phyloP scores from a whole-genome alignment of 768 basidiomycete species.

The Lactarius hengduanensis region DNA sequence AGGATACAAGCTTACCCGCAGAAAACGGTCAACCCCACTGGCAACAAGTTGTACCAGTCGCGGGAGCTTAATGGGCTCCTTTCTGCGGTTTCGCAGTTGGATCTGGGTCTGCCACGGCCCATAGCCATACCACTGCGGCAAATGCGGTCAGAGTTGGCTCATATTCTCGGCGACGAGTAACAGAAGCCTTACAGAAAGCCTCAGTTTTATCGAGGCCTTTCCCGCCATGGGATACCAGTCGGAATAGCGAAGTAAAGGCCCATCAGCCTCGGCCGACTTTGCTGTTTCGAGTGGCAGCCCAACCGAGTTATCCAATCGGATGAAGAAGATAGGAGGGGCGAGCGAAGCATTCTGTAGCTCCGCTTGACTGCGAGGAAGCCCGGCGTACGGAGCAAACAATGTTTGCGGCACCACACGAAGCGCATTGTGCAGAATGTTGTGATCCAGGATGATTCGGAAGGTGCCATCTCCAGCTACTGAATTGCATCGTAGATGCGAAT shows the following conservation, averaged over 20 bases:
- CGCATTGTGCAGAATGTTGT: not conserved
- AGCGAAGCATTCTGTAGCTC: slow-evolving; percentile 17
- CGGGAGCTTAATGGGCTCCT: slow-evolving; percentile 20
- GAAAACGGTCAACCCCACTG: slow-evolving; percentile 23
- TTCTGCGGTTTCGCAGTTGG: slow-evolving; percentile 22
- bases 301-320: slow-evolving; percentile 6
- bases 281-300: slow-evolving; percentile 19
- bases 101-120: slow-evolving; percentile 22
- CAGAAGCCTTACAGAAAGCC: slow-evolving; percentile 14
- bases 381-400: slow-evolving; percentile 23
- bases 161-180: not conserved
- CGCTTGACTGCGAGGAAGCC: slow-evolving; percentile 16
- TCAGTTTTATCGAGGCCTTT: slow-evolving; percentile 22
- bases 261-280: slow-evolving; percentile 11
- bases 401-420: slow-evolving; percentile 14
- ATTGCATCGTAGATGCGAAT: slow-evolving; percentile 21
- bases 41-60: slow-evolving; percentile 23
- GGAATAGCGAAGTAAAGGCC: slow-evolving; percentile 5
- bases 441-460: slow-evolving; percentile 17
- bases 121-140: slow-evolving; percentile 20
- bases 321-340: slow-evolving; percentile 18
- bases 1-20: slow-evolving; percentile 8
- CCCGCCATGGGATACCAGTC: slow-evolving; percentile 22
- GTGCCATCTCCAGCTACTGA: slow-evolving; percentile 14
- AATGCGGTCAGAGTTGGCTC: not conserved